A percentile compares a stretch with the other conserved stretches of the same genome.
Conservation (phyloP, 163 green algal genomes). For the Trebouxia gelatinosa region DNA sequence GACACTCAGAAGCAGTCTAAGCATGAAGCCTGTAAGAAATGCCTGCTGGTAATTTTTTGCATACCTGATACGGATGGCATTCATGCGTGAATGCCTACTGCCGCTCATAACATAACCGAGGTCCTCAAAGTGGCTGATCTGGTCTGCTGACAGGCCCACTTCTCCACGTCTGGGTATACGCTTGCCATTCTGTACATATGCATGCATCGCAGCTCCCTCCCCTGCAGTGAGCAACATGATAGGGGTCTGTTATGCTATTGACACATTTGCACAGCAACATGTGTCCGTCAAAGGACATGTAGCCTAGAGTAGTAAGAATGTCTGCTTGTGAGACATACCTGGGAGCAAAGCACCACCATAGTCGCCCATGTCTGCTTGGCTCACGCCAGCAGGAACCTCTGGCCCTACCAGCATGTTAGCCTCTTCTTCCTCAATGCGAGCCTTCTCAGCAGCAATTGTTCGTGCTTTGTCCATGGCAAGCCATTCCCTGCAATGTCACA, state of each 20-base stretch:
- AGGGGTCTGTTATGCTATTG: no score
- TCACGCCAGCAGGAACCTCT: conserved; percentile 41
- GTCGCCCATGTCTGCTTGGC: conserved; percentile 35
- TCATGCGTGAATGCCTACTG: conserved; percentile 93
- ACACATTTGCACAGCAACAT: no score
- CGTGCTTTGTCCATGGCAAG: conserved; percentile 49
- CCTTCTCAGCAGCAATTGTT: conserved; percentile 42
- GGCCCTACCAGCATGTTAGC: conserved; percentile 59
- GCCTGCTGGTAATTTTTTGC: background rate
- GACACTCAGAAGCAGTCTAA: background rate
- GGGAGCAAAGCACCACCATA: conserved; percentile 73
- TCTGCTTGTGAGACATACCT: no score
- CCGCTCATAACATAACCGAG: conserved; percentile 98
- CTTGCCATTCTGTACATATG: conserved; percentile 90
- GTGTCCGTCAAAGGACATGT: no score
- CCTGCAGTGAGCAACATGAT: conserved; percentile 39
- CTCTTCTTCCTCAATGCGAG: conserved; percentile 18
- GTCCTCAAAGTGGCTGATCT: conserved; percentile 91
- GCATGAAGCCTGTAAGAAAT: no score
- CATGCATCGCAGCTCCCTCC: conserved; percentile 89
- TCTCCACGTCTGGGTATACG: conserved; percentile 95
- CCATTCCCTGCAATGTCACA: conserved; percentile 42
- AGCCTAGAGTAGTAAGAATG: no score
- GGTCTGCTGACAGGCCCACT: conserved; percentile 81
- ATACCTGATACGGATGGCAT: conserved; percentile 90